phyloP scores from a whole-genome alignment of 306 rosid genomes.

The Fragaria nilgerrensis region DNA sequence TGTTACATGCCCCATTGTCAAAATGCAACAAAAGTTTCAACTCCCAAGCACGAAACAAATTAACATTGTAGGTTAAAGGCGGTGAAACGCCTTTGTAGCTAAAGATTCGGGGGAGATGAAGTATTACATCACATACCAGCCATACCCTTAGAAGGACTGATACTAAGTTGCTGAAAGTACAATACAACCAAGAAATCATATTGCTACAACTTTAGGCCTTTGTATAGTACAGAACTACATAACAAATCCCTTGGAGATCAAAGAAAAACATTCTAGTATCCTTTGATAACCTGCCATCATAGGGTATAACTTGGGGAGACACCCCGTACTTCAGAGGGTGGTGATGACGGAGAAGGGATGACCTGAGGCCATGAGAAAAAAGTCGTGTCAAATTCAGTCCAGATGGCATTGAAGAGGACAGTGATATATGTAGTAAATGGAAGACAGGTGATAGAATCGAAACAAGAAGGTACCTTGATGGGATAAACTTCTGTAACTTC shows the following conservation, averaged over 20 bases:
- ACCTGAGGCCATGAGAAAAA: neutral
- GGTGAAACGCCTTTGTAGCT: neutral
- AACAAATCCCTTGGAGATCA: conserved; percentile 3
- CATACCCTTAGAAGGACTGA: conserved; percentile 4
- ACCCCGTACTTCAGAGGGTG: neutral
- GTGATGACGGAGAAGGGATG: conserved; percentile 16
- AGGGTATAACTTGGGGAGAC: neutral
- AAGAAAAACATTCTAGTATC: neutral
- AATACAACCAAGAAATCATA: conserved; percentile 12
- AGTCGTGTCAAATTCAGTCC: neutral
- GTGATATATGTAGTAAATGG: neutral
- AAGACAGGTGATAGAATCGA: conserved; percentile 30
- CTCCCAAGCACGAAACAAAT: conserved; percentile 4
- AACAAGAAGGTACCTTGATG: conserved; percentile 41
- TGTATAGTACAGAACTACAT: conserved; percentile 5
- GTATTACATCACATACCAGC: conserved; percentile 10
- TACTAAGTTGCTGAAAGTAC: conserved; percentile 7
- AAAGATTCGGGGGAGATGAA: neutral
- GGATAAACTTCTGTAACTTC: conserved; percentile 95
- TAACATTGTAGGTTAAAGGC: neutral
- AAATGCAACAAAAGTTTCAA: neutral
- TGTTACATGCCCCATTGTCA: neutral
- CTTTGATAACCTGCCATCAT: neutral
- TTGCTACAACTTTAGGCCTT: conserved; percentile 11
- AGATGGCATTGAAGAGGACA: neutral